Conservation (phyloP, 257 asterid species). For the Rehmannia glutinosa region DNA sequence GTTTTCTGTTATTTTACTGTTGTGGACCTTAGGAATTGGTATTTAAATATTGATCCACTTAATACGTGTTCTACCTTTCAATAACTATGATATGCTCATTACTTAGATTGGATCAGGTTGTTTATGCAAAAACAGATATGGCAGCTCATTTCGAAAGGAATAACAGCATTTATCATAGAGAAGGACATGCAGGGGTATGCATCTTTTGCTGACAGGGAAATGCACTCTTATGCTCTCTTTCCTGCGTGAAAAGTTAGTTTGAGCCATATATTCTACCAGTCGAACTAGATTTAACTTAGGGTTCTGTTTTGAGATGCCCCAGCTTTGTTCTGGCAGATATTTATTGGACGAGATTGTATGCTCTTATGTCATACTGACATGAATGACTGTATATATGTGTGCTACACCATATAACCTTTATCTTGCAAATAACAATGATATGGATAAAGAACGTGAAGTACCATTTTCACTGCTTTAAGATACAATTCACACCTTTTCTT, state of each 20-base stretch:
- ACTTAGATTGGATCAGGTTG: slow-evolving; percentile 60
- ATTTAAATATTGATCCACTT: neutral
- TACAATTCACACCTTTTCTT: neutral
- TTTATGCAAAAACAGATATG: slow-evolving; percentile 89
- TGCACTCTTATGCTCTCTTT: neutral
- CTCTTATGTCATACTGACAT: too few species aligned
- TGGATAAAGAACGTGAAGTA: too few species aligned
- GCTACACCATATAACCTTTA: neutral
- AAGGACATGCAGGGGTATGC: slow-evolving; percentile 95
- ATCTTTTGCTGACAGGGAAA: slow-evolving; percentile 21
- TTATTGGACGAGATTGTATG: neutral
- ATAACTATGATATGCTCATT: slow-evolving; percentile 22
- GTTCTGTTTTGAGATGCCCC: neutral
- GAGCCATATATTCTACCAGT: neutral
- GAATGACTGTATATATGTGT: too few species aligned
- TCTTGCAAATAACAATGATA: neutral
- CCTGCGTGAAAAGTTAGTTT: neutral
- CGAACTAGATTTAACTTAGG: neutral
- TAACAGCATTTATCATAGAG: slow-evolving; percentile 93
- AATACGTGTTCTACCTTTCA: neutral
- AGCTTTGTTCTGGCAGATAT: neutral
- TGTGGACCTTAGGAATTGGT: neutral
- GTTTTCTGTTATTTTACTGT: neutral
- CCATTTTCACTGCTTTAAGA: neutral
- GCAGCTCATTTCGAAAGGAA: slow-evolving; percentile 85